Base-by-base conservation (phyloP, 352 stramenopile genomes). In the Phytophthora capsici region DNA sequence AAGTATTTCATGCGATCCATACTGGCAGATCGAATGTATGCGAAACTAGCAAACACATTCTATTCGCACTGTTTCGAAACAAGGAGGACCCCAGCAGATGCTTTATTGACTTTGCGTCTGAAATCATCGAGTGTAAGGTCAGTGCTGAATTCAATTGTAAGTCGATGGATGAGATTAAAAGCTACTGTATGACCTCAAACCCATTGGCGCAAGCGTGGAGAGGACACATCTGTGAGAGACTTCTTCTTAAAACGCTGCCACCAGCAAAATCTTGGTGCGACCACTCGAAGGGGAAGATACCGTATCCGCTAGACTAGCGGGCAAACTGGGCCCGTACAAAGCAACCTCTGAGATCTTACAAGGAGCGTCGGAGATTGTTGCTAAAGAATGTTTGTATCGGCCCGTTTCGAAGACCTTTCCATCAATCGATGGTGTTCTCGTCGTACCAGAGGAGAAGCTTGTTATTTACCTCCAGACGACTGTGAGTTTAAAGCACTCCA, bases 351-450 rank as follows among this genome's bases (percentile, higher is more conserved):
- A 57, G 41, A 52, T 63, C 13, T 65, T 73, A 63, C 52, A 73
- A 63, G 48, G 53, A 4, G 45, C 58, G 52, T 64, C 63, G 34
- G 63, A 73, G 46, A 73, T 73, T 32, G 7, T 65, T 20, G 59
- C 67, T 54, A n/a, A 68, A 55, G 54, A 68, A 55, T 30, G 28
- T 45, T 32, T 74, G 44, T 61, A 73, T 51, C 28, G 28, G 28
- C 36, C 36, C 36, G 0, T 73, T n/a, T 77, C 60, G 59, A 69
- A 72, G 41, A 69, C 37, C 16, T 75, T 73, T 60, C 69, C 69
- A 52, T 56, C 58, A 57, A 69, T 71, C 51, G 59, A 78, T 71
- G 66, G 49, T 32, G 61, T 75, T 56, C 55, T 75, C 50, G 61
- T 71, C 28, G 17, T 51, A 34, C 28, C 32, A 48, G 26, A 25